A percentile compares a stretch with the other conserved stretches of the same genome.
These are phyloP conservation scores for Gonapodya prolifera DNA, from an alignment of 192 early-diverging fungal genomes.

Conservation along the genomic window DNA sequence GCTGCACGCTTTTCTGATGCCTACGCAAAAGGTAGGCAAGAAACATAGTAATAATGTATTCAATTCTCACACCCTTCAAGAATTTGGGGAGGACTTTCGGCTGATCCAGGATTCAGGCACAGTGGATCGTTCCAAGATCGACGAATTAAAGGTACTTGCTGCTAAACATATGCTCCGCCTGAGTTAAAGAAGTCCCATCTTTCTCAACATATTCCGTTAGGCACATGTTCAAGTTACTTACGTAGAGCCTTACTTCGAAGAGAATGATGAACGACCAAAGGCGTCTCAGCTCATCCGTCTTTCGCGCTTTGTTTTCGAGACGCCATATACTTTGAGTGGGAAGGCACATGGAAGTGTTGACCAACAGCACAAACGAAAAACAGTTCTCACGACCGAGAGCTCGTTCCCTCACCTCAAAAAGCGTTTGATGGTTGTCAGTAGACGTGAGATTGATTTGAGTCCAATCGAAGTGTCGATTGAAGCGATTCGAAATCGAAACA, in stretches of 20 bases:
- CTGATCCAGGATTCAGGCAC: constrained; percentile 7
- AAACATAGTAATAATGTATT: neutral
- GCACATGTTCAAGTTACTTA: constrained; percentile 7
- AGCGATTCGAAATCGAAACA: neutral
- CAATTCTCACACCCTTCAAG: neutral
- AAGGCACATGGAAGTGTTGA: constrained; percentile 6
- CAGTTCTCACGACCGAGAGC: neutral
- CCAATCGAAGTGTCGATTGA: constrained; percentile 8
- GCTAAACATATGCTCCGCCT: neutral
- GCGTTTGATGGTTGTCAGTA: constrained; percentile 1
- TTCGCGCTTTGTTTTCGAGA: constrained; percentile 1
- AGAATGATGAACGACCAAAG: constrained; percentile 5
- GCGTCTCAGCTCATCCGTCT: neutral
- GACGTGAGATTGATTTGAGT: neutral
- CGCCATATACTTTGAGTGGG: constrained; percentile 5
- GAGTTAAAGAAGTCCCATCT: neutral
- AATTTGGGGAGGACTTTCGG: neutral
- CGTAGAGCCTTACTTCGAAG: constrained; percentile 7
- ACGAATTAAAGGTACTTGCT: neutral
- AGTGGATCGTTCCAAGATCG: constrained; percentile 1
- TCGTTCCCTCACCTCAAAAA: constrained; percentile 5
- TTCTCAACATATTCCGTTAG: neutral
- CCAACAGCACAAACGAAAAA: constrained; percentile 7
- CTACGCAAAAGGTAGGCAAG: neutral
- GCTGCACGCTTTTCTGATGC: neutral